A percentile compares a stretch with the other conserved stretches of the same genome.
These are phyloP conservation scores for Boletus patriciae DNA, from an alignment of 768 basidiomycete species.

Conservation along the genomic window DNA sequence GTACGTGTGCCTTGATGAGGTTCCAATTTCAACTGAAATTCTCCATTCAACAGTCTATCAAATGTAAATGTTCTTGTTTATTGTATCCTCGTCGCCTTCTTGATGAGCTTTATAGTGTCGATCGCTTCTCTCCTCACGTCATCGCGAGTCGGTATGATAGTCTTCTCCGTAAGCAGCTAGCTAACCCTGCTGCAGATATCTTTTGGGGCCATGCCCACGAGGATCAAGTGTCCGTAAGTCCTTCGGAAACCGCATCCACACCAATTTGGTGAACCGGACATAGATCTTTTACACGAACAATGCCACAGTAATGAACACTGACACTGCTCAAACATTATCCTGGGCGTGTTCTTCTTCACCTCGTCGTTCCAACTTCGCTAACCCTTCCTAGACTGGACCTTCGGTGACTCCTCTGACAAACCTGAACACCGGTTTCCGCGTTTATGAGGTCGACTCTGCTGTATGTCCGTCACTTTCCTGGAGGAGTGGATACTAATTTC, in stretches of 20 bases:
- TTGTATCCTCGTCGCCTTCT: not conserved
- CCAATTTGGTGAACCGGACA: not conserved
- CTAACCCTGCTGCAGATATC: slow-evolving; percentile 45
- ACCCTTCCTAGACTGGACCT: slow-evolving; percentile 55
- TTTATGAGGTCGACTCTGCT: slow-evolving; percentile 50
- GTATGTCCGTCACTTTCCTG: slow-evolving; percentile 38
- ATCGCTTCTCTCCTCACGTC: slow-evolving; percentile 77
- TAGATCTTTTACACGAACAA: slow-evolving; percentile 77
- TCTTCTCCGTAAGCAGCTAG: not conserved
- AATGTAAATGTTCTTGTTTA: slow-evolving; percentile 34
- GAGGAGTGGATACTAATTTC: slow-evolving; percentile 2
- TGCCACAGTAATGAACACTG: slow-evolving; percentile 55
- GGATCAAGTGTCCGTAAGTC: slow-evolving; percentile 61
- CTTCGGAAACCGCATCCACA: not conserved
- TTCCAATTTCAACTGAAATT: slow-evolving; percentile 3
- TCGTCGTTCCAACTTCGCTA: slow-evolving; percentile 4
- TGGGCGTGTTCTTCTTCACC: slow-evolving; percentile 40
- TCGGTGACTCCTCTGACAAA: slow-evolving; percentile 70
- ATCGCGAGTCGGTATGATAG: slow-evolving; percentile 58
- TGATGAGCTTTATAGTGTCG: slow-evolving; percentile 46
- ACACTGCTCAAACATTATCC: slow-evolving; percentile 54
- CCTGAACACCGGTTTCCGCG: slow-evolving; percentile 69
- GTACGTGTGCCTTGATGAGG: slow-evolving; percentile 39
- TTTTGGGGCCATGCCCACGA: slow-evolving; percentile 81
- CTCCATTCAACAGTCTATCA: slow-evolving; percentile 41